Evolutionary conservation across 2,329 filamentous ascomycete species (phyloP).

Genomic region (Sporothrix inflata): DNA sequence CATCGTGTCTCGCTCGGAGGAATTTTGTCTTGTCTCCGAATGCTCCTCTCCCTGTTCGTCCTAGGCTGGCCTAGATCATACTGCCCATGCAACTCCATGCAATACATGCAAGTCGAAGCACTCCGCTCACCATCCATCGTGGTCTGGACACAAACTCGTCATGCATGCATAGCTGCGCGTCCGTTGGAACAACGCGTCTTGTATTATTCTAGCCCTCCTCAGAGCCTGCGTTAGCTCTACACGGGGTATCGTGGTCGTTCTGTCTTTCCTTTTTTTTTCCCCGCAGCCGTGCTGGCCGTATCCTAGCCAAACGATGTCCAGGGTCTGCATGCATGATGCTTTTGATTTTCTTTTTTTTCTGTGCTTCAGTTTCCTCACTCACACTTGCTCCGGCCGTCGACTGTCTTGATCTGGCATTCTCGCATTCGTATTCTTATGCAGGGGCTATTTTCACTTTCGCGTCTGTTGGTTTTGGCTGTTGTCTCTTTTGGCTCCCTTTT

Average conservation of each 20-base stretch:
- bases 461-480: background rate
- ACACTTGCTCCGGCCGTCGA: background rate
- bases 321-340: background rate
- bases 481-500: background rate
- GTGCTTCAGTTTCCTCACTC: background rate
- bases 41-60: background rate
- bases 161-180: background rate
- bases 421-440: conserved; percentile 9
- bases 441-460: background rate
- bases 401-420: no score
- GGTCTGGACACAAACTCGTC: background rate
- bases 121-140: background rate
- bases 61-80: background rate
- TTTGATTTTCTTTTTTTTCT: background rate
- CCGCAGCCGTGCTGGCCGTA: no score
- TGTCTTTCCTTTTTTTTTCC: background rate
- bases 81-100: background rate
- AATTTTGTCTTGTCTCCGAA: background rate
- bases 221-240: background rate
- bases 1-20: background rate
- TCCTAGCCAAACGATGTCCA: background rate
- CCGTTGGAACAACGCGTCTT: background rate
- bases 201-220: background rate
- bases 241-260: no score
- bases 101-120: background rate